Evolutionary conservation across 306 rosid genomes (phyloP).

Genomic region (Vicia villosa): DNA sequence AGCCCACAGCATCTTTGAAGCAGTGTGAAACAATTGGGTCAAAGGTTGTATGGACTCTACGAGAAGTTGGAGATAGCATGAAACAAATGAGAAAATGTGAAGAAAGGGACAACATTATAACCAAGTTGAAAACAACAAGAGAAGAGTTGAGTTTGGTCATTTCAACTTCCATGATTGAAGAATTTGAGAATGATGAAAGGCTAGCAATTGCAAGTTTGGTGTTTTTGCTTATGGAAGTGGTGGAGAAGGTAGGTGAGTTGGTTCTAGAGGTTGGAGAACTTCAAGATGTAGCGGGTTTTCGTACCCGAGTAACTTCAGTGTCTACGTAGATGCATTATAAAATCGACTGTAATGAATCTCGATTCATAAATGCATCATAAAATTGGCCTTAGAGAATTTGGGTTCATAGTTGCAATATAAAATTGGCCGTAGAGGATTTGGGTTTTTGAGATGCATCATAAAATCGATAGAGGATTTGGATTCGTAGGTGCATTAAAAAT

Average conservation of each 20-base stretch:
- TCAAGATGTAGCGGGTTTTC: slow-evolving; percentile 58
- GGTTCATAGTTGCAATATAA: too few species aligned
- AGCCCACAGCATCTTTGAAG: slow-evolving; percentile 47
- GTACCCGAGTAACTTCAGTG: not conserved
- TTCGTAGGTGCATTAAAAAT: too few species aligned
- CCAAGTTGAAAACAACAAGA: slow-evolving; percentile 55
- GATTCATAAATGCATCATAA: too few species aligned
- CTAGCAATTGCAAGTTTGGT: slow-evolving; percentile 57
- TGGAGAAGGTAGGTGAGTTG: slow-evolving; percentile 64
- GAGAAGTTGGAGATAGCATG: slow-evolving; percentile 74
- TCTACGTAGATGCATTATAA: not conserved
- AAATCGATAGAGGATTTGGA: too few species aligned
- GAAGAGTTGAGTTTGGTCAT: slow-evolving; percentile 46
- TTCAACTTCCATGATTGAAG: slow-evolving; percentile 37
- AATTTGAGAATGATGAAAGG: slow-evolving; percentile 44
- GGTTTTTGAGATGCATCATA: too few species aligned
- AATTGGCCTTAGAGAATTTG: too few species aligned
- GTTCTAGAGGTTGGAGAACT: slow-evolving; percentile 66
- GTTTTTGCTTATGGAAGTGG: slow-evolving; percentile 53
- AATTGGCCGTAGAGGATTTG: too few species aligned
- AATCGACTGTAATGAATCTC: not conserved
- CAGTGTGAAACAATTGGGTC: slow-evolving; percentile 57
- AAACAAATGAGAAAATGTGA: slow-evolving; percentile 59
- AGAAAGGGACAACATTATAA: slow-evolving; percentile 34
- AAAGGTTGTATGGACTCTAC: slow-evolving; percentile 45